Evolutionary conservation across 306 rosid genomes (phyloP), one percentile per base, ranked within the genome.

Genomic region (Crotalaria pallida): DNA sequence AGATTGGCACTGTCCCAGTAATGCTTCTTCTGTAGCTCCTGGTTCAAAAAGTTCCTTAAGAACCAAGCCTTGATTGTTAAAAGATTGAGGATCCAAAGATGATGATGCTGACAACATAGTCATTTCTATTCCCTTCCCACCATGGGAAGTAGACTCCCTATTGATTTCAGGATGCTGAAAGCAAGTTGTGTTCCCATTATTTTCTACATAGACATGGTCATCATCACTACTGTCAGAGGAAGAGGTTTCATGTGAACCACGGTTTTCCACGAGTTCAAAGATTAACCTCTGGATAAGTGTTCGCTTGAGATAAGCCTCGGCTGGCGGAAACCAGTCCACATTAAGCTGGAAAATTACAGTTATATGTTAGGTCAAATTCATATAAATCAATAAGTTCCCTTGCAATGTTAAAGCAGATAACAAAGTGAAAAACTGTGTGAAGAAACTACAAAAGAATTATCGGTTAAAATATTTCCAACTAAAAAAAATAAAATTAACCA

Each of bases 301-400:
- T 57, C 98, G 88, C 91, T 93, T 93, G 76, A 88, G 90, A 57
- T 88, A 93, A 53, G 97, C 97, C 84, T 93, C 98, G 1, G 88
- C 79, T 43, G 98, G 97, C 9, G 58, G 87, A 86, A 93, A 93
- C 98, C 98, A 93, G 73, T 88, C 76, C 77, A 73, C 84, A 80
- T 77, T 84, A 29, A 93, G 98, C 98, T 93, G 94, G 76, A 69
- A 75, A 74, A 65, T 40, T 49, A 10, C 51, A 33, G 58, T 59
- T 40, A 50, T 40, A 50, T 52, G 29, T 56, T 56, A 68, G 74
- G 69, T 60, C 72, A 68, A 65, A 57, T 52, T 47, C 22, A 62
- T 58, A 58, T 24, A 51, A 72, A 77, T 50, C 56, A 4, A 56
- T 34, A 51, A 60, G 41, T 21, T 44, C 41, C 36, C 43, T 72